Evolutionary conservation across 2,329 filamentous ascomycete genomes (phyloP), one percentile per base, ranked within the genome.

Genomic region (Decorospora gaudefroyi): DNA sequence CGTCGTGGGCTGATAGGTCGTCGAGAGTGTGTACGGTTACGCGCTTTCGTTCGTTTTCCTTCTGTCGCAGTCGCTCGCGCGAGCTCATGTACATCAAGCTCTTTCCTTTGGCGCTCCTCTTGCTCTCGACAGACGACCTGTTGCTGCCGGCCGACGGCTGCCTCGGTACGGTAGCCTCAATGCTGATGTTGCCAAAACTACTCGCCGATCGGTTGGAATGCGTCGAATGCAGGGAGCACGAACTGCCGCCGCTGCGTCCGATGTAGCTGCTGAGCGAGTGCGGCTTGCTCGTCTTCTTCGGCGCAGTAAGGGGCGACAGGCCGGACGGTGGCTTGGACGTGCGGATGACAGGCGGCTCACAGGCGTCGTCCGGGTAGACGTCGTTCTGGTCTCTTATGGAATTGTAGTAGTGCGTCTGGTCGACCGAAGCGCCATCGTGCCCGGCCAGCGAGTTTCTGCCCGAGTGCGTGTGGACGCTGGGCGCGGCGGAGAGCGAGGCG

Each of bases 291-390:
- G 55, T 59, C 58, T 66, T 69, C 18, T 63, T 65, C 74, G 82
- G 78, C 0, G 84, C 81, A n/a, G 86, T 90, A 37, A 88, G 72
- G 12, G 84, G 73, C 17, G 87, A 90, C 59, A 84, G 82, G 40
- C 87, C 88, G 36, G 87, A 89, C 0, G 88, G 88, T 6, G 85
- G 86, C 68, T 91, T 91, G 21, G 89, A 82, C 21, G 91, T 95
- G 53, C 86, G 85, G 58, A 95, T 81, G 41, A 92, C 81, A 12
- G 90, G 90, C 9, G 89, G 73, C 49, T 77, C 74, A 21, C 80
- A 80, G 28, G 79, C 79, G 71, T 83, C 78, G 65, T 82, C 78
- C 23, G 76, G 72, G 52, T 77, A 74, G 40, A 77, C 52, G 54
- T 75, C 73, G 34, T 74, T 71, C 23, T 69, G 76, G 38, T 77